Evolutionary conservation across 192 early-diverging fungal genomes (phyloP).

Genomic region (Hyaloraphidium curvatum): DNA sequence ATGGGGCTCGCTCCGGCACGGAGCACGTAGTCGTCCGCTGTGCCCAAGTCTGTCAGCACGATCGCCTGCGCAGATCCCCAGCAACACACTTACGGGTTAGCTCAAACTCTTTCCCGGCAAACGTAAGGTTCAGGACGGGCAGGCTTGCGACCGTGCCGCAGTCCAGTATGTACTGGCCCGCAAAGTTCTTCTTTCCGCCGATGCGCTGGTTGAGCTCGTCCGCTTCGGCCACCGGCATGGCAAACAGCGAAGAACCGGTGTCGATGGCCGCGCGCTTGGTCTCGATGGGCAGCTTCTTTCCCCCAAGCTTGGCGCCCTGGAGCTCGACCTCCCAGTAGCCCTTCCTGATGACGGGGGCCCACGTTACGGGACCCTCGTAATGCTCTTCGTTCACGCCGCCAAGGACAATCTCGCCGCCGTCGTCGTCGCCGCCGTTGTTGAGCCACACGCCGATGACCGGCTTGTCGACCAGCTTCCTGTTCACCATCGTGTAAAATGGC

Average conservation of each 20-base stretch:
- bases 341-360: slow-evolving; percentile 73
- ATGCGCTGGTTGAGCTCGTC: slow-evolving; percentile 75
- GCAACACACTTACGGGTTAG: slow-evolving; percentile 20
- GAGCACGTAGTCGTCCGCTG: slow-evolving; percentile 42
- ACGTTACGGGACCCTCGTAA: slow-evolving; percentile 35
- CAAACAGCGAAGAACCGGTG: slow-evolving; percentile 77
- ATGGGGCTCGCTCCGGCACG: slow-evolving; percentile 20
- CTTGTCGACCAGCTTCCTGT: slow-evolving; percentile 53
- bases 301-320: slow-evolving; percentile 55
- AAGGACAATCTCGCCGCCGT: slow-evolving; percentile 76
- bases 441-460: slow-evolving; percentile 84
- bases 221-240: slow-evolving; percentile 51
- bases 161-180: slow-evolving; percentile 75
- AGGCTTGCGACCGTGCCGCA: slow-evolving; percentile 45
- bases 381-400: slow-evolving; percentile 63
- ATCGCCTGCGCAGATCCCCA: not conserved
- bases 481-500: slow-evolving; percentile 85
- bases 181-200: slow-evolving; percentile 82
- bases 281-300: slow-evolving; percentile 31
- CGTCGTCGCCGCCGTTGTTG: slow-evolving; percentile 40
- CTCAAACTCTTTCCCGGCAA: slow-evolving; percentile 49
- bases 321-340: slow-evolving; percentile 96
- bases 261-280: slow-evolving; percentile 70
- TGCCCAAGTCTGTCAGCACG: slow-evolving; percentile 5
- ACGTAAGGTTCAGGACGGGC: slow-evolving; percentile 57